Conservation (phyloP, 2,329 filamentous ascomycete genomes). For the Lachnellula cervina region DNA sequence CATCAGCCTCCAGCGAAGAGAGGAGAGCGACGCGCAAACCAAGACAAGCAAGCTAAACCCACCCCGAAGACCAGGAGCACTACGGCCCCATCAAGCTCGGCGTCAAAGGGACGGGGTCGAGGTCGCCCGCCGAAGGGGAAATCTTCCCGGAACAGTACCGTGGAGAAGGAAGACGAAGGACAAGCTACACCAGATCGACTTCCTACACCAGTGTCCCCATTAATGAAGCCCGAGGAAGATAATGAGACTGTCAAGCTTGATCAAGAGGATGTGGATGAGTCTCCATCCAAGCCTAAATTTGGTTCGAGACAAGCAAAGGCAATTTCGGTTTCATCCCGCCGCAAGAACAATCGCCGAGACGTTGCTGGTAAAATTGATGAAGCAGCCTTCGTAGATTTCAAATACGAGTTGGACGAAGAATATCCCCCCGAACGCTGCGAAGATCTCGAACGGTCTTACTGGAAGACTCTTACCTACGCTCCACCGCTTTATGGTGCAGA, state of each 20-base stretch:
- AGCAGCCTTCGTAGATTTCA: constrained; percentile 82
- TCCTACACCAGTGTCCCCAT: constrained; percentile 50
- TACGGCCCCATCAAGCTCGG: constrained; percentile 13
- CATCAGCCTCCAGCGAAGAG: constrained; percentile 91
- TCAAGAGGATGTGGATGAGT: constrained; percentile 41
- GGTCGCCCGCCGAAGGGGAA: constrained; percentile 24
- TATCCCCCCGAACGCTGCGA: constrained; percentile 89
- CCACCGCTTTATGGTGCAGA: constrained; percentile 94
- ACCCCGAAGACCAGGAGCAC: constrained; percentile 29
- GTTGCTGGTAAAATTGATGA: constrained; percentile 79
- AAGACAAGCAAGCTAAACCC: constrained; percentile 31
- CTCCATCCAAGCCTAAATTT: constrained; percentile 41
- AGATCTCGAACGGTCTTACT: constrained; percentile 90
- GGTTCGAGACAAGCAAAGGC: constrained; percentile 46
- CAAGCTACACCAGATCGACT: constrained; percentile 44
- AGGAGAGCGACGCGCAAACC: constrained; percentile 66
- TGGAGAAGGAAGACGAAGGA: constrained; percentile 22
- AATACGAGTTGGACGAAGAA: constrained; percentile 86
- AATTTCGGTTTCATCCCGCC: constrained; percentile 73
- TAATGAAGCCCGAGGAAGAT: constrained; percentile 34
- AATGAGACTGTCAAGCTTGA: constrained; percentile 31
- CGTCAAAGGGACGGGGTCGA: constrained; percentile 17
- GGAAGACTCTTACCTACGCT: constrained; percentile 95
- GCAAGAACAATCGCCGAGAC: constrained; percentile 80
- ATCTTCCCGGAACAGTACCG: constrained; percentile 13